phyloP scores from a whole-genome alignment of 208 protist species.

The Blechomonas ayalai region DNA sequence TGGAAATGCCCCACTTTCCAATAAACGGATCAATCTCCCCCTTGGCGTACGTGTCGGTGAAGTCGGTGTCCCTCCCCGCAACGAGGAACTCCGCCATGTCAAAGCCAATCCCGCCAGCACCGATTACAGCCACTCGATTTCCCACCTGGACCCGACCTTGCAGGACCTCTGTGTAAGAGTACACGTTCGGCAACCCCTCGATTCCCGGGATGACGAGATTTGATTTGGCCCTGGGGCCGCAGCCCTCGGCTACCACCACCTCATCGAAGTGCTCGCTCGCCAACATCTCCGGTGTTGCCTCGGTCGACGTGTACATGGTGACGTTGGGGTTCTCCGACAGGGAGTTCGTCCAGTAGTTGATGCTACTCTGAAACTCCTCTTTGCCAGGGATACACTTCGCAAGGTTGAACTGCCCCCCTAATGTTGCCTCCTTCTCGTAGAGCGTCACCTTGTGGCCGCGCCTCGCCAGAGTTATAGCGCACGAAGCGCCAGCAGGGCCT shows the following conservation, averaged over 20 bases:
- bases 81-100: conserved; percentile 85
- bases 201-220: conserved; percentile 36
- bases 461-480: conserved; percentile 35
- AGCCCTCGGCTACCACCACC: conserved; percentile 79
- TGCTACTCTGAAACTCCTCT: conserved; percentile 77
- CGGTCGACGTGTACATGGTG: conserved; percentile 12
- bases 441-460: conserved; percentile 68
- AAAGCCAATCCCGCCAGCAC: conserved; percentile 91
- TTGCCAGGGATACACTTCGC: conserved; percentile 77
- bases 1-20: conserved; percentile 23
- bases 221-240: conserved; percentile 46
- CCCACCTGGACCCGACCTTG: conserved; percentile 46
- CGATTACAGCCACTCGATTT: conserved; percentile 79
- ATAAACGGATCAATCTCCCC: conserved; percentile 2
- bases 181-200: conserved; percentile 55
- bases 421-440: conserved; percentile 28
- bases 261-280: conserved; percentile 34
- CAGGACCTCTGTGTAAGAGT: conserved; percentile 83
- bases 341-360: conserved; percentile 62
- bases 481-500: conserved; percentile 57
- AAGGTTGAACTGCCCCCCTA: conserved; percentile 87
- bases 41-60: conserved; percentile 11
- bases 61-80: conserved; percentile 9
- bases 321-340: conserved; percentile 22
- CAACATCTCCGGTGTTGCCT: conserved; percentile 15